These are phyloP conservation scores for Sporothrix phasma DNA, from an alignment of 2,329 filamentous ascomycete genomes.

Conservation along the genomic window DNA sequence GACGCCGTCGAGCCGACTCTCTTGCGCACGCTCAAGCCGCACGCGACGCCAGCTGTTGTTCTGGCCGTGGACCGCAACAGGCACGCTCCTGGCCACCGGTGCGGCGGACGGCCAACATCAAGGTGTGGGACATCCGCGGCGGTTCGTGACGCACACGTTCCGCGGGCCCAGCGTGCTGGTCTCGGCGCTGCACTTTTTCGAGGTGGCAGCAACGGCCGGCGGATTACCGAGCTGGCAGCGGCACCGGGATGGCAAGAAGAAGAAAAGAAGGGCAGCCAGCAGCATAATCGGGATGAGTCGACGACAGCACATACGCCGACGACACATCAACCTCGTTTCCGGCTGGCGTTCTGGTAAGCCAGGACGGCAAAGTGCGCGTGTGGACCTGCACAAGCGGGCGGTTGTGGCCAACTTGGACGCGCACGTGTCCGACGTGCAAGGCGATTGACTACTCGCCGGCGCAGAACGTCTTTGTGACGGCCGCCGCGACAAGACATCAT, in stretches of 20 bases:
- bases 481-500: conserved; percentile 85
- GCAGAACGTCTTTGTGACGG: conserved; percentile 69
- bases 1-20: conserved; percentile 55
- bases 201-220: conserved; percentile 51
- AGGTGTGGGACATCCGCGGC: conserved; percentile 88
- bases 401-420: conserved; percentile 72
- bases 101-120: conserved; percentile 87
- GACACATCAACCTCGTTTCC: conserved; percentile 42
- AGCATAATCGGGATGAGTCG: not conserved
- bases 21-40: conserved; percentile 75
- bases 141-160: conserved; percentile 95
- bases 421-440: conserved; percentile 90
- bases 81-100: conserved; percentile 84
- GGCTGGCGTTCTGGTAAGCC: conserved; percentile 82
- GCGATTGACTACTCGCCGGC: conserved; percentile 69
- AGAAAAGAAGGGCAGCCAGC: conserved; percentile 22
- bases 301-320: conserved; percentile 23
- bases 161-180: conserved; percentile 86
- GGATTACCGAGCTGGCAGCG: conserved; percentile 30
- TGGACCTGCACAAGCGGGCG: conserved; percentile 81
- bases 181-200: conserved; percentile 86
- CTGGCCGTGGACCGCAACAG: conserved; percentile 75
- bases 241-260: conserved; percentile 30
- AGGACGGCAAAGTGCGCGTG: conserved; percentile 84
- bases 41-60: conserved; percentile 80